Conservation (phyloP, 345 rosid genomes). For the Melaleuca alternifolia region DNA sequence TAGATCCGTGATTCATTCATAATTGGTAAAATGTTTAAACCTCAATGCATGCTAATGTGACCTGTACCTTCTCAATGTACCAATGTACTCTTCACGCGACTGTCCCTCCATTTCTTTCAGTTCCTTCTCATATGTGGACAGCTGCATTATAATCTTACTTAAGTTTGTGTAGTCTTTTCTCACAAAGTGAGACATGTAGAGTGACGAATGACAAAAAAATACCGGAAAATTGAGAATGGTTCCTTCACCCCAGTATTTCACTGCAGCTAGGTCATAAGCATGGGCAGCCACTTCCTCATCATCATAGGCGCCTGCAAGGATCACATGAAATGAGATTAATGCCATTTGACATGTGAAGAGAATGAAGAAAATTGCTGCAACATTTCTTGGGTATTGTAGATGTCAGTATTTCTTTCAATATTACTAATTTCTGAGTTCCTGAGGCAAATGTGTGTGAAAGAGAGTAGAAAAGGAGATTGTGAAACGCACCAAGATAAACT, state of each 20-base stretch:
- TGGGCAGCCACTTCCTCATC: constrained; percentile 87
- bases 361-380: neutral
- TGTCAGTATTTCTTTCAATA: neutral
- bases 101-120: constrained; percentile 73
- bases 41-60: neutral
- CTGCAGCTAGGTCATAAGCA: constrained; percentile 91
- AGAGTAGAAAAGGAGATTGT: neutral
- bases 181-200: neutral
- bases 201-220: constrained; percentile 13
- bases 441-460: neutral
- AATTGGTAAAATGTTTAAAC: neutral
- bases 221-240: constrained; percentile 75
- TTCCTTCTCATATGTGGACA: constrained; percentile 43
- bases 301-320: constrained; percentile 66
- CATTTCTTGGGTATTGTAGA: neutral
- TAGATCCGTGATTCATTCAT: neutral
- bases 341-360: neutral
- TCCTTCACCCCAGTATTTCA: constrained; percentile 86
- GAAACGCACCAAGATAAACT: neutral
- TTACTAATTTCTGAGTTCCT: neutral
- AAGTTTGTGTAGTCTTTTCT: neutral
- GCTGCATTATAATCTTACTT: constrained; percentile 16
- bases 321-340: neutral
- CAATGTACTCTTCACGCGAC: constrained; percentile 80
- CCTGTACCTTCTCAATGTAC: constrained; percentile 69